Conservation (phyloP, 2,329 filamentous ascomycete genomes). For the Stachybotrys chlorohalonatus region DNA sequence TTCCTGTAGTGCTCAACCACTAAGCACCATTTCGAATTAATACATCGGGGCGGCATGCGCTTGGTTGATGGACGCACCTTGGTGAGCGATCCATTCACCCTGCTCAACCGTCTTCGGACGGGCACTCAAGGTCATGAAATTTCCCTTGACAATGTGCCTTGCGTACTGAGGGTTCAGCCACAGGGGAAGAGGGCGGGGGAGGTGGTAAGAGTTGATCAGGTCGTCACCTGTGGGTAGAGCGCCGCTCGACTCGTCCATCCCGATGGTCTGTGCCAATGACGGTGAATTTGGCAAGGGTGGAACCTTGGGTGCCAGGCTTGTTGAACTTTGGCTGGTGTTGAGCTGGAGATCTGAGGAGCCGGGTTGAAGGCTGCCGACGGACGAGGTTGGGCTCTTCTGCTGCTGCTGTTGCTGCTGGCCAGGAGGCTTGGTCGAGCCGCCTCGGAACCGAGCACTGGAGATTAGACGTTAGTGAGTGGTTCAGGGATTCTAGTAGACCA, state of each 20-base stretch:
- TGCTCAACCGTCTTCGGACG: conserved; percentile 89
- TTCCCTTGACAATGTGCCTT: conserved; percentile 88
- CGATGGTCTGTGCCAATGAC: conserved; percentile 57
- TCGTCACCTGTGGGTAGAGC: conserved; percentile 41
- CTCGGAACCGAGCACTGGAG: conserved; percentile 51
- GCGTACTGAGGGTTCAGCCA: conserved; percentile 70
- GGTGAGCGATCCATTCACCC: conserved; percentile 93
- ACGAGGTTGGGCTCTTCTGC: conserved; percentile 39
- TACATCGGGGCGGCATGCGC: no score
- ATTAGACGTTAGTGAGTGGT: conserved; percentile 14
- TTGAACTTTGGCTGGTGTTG: conserved; percentile 41
- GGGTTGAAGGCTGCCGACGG: conserved; percentile 36
- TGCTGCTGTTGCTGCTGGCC: conserved; percentile 23
- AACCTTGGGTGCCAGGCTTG: conserved; percentile 46
- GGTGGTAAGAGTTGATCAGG: conserved; percentile 49
- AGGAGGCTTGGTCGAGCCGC: conserved; percentile 41
- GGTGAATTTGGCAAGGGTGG: conserved; percentile 55
- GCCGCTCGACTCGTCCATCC: conserved; percentile 53
- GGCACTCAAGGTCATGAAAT: conserved; percentile 92
- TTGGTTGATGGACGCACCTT: conserved; percentile 52
- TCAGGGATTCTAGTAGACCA: neutral
- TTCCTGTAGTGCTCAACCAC: conserved; percentile 90
- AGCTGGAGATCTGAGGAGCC: conserved; percentile 35
- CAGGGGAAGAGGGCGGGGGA: conserved; percentile 58
- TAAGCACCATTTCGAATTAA: conserved; percentile 21